Conservation (phyloP, 208 protist species). For the Trypanosomatidae sp. region DNA sequence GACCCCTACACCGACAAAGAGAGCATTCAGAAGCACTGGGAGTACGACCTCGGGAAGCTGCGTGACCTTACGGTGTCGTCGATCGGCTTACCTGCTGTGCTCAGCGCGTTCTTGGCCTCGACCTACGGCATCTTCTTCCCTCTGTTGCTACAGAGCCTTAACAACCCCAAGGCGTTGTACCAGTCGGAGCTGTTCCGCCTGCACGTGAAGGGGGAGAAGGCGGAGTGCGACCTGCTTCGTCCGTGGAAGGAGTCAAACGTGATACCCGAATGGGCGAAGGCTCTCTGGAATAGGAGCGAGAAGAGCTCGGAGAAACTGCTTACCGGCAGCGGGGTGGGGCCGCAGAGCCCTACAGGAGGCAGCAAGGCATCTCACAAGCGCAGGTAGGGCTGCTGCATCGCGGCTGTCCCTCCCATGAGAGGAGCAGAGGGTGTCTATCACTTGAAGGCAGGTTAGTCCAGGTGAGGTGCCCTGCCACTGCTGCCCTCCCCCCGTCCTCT, state of each 20-base stretch:
- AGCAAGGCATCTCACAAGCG: conserved; percentile 32
- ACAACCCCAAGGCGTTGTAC: conserved; percentile 72
- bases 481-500: neutral
- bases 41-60: conserved; percentile 79
- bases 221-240: conserved; percentile 54
- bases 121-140: conserved; percentile 66
- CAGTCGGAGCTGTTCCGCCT: conserved; percentile 65
- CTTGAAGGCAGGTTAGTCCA: no score
- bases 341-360: neutral
- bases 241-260: conserved; percentile 68
- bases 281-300: conserved; percentile 45
- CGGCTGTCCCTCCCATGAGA: neutral
- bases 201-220: conserved; percentile 46
- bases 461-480: neutral
- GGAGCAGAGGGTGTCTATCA: neutral
- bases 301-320: conserved; percentile 40
- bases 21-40: conserved; percentile 41
- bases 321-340: conserved; percentile 5
- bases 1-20: conserved; percentile 53
- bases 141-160: conserved; percentile 84
- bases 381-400: conserved; percentile 17
- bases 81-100: conserved; percentile 44
- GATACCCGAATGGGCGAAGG: conserved; percentile 60
- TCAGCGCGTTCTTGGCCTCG: conserved; percentile 52
- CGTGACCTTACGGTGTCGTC: conserved; percentile 66